phyloP scores from a whole-genome alignment of 345 rosid species.

The Salix udensis region DNA sequence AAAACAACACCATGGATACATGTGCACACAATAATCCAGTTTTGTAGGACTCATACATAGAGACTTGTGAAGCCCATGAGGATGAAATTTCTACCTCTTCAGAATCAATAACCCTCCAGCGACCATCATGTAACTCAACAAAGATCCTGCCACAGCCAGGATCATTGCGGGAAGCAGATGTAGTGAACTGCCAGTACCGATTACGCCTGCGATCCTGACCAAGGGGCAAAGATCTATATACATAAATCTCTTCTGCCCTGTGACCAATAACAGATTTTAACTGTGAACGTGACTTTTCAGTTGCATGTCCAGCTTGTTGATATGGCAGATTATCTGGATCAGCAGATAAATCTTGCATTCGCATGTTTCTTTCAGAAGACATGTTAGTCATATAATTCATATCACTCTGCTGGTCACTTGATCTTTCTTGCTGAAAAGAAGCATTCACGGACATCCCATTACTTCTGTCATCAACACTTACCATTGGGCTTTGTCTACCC shows the following conservation, averaged over 20 bases:
- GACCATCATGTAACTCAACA: slow-evolving; percentile 65
- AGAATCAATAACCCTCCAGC: slow-evolving; percentile 80
- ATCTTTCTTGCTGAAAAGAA: slow-evolving; percentile 40
- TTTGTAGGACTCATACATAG: neutral
- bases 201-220: slow-evolving; percentile 91
- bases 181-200: slow-evolving; percentile 80
- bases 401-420: slow-evolving; percentile 36
- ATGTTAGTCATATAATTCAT: slow-evolving; percentile 25
- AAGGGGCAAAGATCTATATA: slow-evolving; percentile 73
- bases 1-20: slow-evolving; percentile 9
- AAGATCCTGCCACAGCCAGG: slow-evolving; percentile 88
- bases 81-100: slow-evolving; percentile 47
- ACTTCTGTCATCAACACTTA: slow-evolving; percentile 29
- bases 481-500: slow-evolving; percentile 46
- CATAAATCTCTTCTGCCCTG: slow-evolving; percentile 76
- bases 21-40: neutral
- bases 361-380: slow-evolving; percentile 44
- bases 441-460: slow-evolving; percentile 25
- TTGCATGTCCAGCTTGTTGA: slow-evolving; percentile 58
- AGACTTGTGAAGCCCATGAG: neutral
- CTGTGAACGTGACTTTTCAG: slow-evolving; percentile 65
- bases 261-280: slow-evolving; percentile 70
- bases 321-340: slow-evolving; percentile 49
- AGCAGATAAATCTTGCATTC: slow-evolving; percentile 48
- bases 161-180: slow-evolving; percentile 65